Conservation (phyloP, 2,329 filamentous ascomycete genomes). For the Alternaria postmessia region DNA sequence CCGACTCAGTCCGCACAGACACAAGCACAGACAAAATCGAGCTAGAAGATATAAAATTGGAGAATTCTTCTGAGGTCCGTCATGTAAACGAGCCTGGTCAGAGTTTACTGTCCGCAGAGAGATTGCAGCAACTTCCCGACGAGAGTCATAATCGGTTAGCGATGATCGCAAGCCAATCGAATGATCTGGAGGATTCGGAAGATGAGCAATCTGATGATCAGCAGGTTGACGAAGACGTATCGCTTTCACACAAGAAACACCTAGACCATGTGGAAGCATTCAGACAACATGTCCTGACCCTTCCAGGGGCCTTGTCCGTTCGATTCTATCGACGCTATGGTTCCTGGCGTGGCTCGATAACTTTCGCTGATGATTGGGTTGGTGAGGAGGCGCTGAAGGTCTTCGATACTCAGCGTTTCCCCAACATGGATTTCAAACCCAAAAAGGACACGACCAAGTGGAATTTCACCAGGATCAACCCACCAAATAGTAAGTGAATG, state of each 20-base stretch:
- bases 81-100: not conserved
- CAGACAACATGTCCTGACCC: conserved; percentile 26
- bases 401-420: conserved; percentile 28
- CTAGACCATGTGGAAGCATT: conserved; percentile 26
- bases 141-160: conserved; percentile 31
- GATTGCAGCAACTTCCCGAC: conserved; percentile 38
- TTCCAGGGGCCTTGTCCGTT: conserved; percentile 28
- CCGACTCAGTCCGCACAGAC: conserved; percentile 28
- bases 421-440: conserved; percentile 24
- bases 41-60: too few species aligned
- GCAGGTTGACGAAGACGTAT: conserved; percentile 5
- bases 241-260: conserved; percentile 22
- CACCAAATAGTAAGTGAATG: conserved; percentile 1
- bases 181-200: conserved; percentile 6
- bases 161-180: conserved; percentile 15
- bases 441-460: conserved; percentile 23
- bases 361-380: conserved; percentile 22
- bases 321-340: conserved; percentile 34
- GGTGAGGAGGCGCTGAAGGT: conserved; percentile 23
- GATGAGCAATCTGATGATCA: not conserved
- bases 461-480: conserved; percentile 20
- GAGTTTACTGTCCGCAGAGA: conserved; percentile 31
- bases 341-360: conserved; percentile 30
- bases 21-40: conserved; percentile 4
- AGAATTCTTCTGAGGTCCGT: too few species aligned